Evolutionary conservation across 352 stramenopile species (phyloP).

Genomic region (Phytophthora citricola): DNA sequence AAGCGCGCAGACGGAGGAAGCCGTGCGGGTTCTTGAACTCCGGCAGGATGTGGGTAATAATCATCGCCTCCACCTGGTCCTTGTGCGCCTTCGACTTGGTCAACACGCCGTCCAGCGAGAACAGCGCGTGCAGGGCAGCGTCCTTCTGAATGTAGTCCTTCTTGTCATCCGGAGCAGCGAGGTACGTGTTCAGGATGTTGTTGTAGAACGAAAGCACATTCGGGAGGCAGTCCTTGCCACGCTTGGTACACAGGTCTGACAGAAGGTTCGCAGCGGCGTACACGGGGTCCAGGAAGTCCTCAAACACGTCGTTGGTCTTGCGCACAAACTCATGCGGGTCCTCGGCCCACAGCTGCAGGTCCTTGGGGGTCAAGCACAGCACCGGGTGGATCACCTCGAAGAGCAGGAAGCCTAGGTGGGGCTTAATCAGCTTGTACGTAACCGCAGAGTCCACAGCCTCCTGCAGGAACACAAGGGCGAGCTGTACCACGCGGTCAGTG

Average conservation of each 20-base stretch:
- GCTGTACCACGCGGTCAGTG: constrained; percentile 96
- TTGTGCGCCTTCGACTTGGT: constrained; percentile 96
- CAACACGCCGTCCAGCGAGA: constrained; percentile 92
- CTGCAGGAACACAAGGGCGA: constrained; percentile 94
- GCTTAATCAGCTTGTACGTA: constrained; percentile 98
- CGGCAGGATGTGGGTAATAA: constrained; percentile 95
- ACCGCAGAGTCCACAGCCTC: constrained; percentile 94
- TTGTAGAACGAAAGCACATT: constrained; percentile 93
- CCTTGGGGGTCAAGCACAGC: constrained; percentile 94
- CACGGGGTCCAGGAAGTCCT: constrained; percentile 96
- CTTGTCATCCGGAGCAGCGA: constrained; percentile 63
- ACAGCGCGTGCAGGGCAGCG: constrained; percentile 93
- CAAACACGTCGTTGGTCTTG: constrained; percentile 97
- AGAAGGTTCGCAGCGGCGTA: constrained; percentile 96
- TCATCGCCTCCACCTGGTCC: constrained; percentile 92
- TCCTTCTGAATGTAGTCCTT: constrained; percentile 97
- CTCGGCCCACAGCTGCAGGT: constrained; percentile 96
- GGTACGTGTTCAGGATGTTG: constrained; percentile 94
- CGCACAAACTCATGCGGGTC: constrained; percentile 98
- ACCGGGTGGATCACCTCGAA: constrained; percentile 97
- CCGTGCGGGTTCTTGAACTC: constrained; percentile 96
- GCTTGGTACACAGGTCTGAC: constrained; percentile 94
- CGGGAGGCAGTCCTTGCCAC: constrained; percentile 94
- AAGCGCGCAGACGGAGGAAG: constrained; percentile 95
- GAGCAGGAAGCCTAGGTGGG: constrained; percentile 96